Evolutionary conservation across 2,329 filamentous ascomycete genomes (phyloP).

Genomic region (Periconia macrospinosa): DNA sequence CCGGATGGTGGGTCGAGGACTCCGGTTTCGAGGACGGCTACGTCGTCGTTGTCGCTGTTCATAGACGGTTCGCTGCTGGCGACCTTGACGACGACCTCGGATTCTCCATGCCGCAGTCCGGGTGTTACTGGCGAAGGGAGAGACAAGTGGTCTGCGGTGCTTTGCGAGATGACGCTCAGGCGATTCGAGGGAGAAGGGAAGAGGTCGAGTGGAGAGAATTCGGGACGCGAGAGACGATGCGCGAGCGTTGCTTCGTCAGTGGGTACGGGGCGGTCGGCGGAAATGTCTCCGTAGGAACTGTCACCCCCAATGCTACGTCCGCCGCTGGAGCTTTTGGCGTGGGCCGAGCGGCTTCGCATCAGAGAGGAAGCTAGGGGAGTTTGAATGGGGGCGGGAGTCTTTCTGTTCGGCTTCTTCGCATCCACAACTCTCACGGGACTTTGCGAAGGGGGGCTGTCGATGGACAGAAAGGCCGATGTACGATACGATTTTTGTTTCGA

Average conservation of each 20-base stretch:
- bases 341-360: slow-evolving; percentile 26
- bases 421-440: slow-evolving; percentile 25
- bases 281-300: slow-evolving; percentile 29
- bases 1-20: slow-evolving; percentile 25
- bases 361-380: slow-evolving; percentile 22
- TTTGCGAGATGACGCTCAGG: slow-evolving; percentile 30
- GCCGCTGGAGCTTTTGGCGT: not conserved
- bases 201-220: slow-evolving; percentile 36
- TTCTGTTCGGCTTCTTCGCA: slow-evolving; percentile 16
- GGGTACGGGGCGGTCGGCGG: slow-evolving; percentile 10
- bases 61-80: slow-evolving; percentile 37
- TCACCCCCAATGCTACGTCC: slow-evolving; percentile 12
- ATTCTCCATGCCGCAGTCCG: slow-evolving; percentile 26
- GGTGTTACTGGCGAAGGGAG: slow-evolving; percentile 43
- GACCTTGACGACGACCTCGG: slow-evolving; percentile 37
- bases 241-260: slow-evolving; percentile 17
- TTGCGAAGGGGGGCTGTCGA: slow-evolving; percentile 20
- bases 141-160: slow-evolving; percentile 32
- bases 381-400: slow-evolving; percentile 19
- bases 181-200: slow-evolving; percentile 28
- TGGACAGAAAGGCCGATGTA: slow-evolving; percentile 28
- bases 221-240: slow-evolving; percentile 24
- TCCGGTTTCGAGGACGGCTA: slow-evolving; percentile 23
- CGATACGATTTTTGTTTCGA: slow-evolving; percentile 14
- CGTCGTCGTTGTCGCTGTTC: slow-evolving; percentile 28